Base-by-base conservation (phyloP, 352 stramenopile genomes). In the Pythium coloratum region DNA sequence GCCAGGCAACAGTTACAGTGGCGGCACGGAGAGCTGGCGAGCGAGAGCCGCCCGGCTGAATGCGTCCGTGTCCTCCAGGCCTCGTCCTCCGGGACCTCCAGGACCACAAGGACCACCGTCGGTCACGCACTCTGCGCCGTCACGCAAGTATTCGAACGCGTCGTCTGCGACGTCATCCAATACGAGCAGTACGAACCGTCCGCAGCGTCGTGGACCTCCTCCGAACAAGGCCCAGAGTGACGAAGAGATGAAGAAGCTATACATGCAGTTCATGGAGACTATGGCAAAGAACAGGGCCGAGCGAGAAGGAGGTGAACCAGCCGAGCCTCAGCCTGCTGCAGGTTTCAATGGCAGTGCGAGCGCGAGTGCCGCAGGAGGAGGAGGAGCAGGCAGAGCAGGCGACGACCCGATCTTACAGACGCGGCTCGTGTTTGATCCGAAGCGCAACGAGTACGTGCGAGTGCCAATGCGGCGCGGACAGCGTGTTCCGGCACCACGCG, bases 211-310 rank as follows among this genome's bases (percentile, higher is more conserved):
- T 8, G 54, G 62, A n/a, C 42, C 24, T 4, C 16, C 24, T 26
- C 53, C 62, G 6, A 56, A 55, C 12, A 58, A 50, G 13, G 55
- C 54, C 12, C 62, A 62, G 16, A 63, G 55, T 47, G 62, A 69
- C 46, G 54, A 69, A 24, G 64, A 70, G 28, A 70, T 70, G 64
- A 49, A 44, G 47, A 24, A 34, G 46, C 55, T 70, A 33, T 70
- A 70, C 38, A 61, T 54, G 64, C 64, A 70, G 38, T 70, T 70
- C 54, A 64, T 65, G 64, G 64, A 70, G 34, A 64, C 55, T 9
- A 70, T 70, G 64, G 57, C 55, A 33, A 59, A 65, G 56, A 69
- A 69, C 46, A 54, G 62, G 18, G 60, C 50, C n/a, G 42, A 20
- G 14, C 47, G 60, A 1, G 53, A 62, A n/a, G 60, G 49, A 14